Conservation (phyloP, 2,329 filamentous ascomycete genomes). For the Biscogniauxia sp. region DNA sequence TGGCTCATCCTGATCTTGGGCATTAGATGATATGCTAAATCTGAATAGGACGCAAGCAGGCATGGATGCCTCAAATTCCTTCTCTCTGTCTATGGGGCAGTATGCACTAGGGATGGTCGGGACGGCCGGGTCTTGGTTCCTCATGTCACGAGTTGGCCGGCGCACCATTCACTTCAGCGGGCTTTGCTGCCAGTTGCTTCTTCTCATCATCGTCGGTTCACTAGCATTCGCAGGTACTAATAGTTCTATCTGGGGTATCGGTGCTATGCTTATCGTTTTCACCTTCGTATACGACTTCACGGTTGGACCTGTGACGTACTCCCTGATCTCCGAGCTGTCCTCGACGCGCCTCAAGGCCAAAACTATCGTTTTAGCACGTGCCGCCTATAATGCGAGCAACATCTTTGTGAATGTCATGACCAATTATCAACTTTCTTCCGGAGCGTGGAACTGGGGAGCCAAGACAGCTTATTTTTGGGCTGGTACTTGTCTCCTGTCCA, state of each 20-base stretch:
- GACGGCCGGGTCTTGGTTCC: conserved; percentile 49
- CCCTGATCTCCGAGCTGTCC: conserved; percentile 50
- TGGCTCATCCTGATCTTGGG: neutral
- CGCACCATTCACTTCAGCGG: conserved; percentile 49
- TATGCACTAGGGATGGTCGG: conserved; percentile 51
- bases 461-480: conserved; percentile 47
- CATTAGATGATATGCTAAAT: conserved; percentile 3
- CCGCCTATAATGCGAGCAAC: conserved; percentile 46
- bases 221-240: conserved; percentile 37
- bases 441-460: conserved; percentile 48
- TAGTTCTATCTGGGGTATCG: conserved; percentile 41
- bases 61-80: conserved; percentile 42
- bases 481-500: conserved; percentile 45
- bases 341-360: conserved; percentile 54
- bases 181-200: conserved; percentile 37
- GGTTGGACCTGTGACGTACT: conserved; percentile 54
- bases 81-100: conserved; percentile 46
- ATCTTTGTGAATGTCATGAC: conserved; percentile 51
- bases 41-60: conserved; percentile 40
- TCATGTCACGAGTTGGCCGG: conserved; percentile 49
- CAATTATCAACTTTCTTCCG: conserved; percentile 46
- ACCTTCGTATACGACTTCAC: conserved; percentile 54
- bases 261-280: conserved; percentile 48
- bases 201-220: conserved; percentile 41
- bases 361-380: conserved; percentile 52